These are phyloP conservation scores for Spathaspora sp. DNA, from an alignment of 1,139 yeast species.

Conservation along the genomic window DNA sequence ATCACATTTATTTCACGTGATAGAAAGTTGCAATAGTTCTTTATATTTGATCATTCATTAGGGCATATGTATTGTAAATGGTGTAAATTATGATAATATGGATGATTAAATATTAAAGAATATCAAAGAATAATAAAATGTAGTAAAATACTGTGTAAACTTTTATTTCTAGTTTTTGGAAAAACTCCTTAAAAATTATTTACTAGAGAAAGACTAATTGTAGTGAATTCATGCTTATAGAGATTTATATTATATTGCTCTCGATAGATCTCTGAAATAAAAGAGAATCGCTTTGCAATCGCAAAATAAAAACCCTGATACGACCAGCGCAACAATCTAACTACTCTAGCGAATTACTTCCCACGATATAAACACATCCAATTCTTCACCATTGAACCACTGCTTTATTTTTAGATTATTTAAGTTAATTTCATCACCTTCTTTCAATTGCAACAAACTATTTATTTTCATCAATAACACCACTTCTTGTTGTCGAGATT, in stretches of 20 bases:
- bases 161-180: too few species aligned
- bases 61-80: background rate
- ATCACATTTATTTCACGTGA: background rate
- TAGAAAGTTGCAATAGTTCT: background rate
- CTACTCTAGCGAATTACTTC: slow-evolving; percentile 3
- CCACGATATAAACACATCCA: slow-evolving; percentile 13
- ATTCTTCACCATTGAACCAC: slow-evolving; percentile 3
- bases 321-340: background rate
- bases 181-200: background rate
- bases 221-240: too few species aligned
- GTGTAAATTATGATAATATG: too few species aligned
- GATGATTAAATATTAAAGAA: too few species aligned
- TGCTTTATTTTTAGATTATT: slow-evolving; percentile 5
- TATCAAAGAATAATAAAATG: too few species aligned
- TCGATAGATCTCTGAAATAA: too few species aligned
- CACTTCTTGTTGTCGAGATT: background rate
- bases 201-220: too few species aligned
- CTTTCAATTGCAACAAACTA: slow-evolving; percentile 3
- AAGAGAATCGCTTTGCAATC: too few species aligned
- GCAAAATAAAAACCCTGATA: too few species aligned
- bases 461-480: slow-evolving; percentile 9
- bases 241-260: too few species aligned
- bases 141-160: background rate
- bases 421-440: slow-evolving; percentile 8
- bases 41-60: background rate